Evolutionary conservation across 129 eudicot genomes (phyloP).

Genomic region (Centaurea solstitialis): DNA sequence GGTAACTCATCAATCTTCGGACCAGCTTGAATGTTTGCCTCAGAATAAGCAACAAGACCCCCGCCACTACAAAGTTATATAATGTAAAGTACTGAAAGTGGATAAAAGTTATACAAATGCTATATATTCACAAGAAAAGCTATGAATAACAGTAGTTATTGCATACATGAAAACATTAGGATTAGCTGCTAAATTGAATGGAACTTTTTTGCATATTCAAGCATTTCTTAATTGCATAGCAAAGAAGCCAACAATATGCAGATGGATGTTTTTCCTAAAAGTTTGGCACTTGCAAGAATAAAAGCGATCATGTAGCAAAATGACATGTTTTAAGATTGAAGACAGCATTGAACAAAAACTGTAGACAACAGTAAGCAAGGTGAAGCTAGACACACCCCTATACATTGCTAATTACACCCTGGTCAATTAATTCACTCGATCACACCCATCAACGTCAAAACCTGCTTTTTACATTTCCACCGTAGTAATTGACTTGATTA

Average conservation of each 20-base stretch:
- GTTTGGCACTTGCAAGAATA: not conserved
- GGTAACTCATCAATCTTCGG: constrained; percentile 36
- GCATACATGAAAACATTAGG: not conserved
- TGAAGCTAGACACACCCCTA: too few relatives aligned
- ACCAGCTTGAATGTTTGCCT: constrained; percentile 32
- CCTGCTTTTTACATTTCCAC: too few relatives aligned
- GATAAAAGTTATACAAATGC: not conserved
- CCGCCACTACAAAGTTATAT: constrained; percentile 57
- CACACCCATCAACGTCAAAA: too few relatives aligned
- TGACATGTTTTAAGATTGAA: not conserved
- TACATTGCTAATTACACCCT: too few relatives aligned
- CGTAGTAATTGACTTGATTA: too few relatives aligned
- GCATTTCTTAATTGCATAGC: not conserved
- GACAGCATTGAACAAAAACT: not conserved
- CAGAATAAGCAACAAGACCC: constrained; percentile 70
- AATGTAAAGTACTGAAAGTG: not conserved
- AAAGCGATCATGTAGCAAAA: not conserved
- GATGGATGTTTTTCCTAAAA: not conserved
- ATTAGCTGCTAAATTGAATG: not conserved
- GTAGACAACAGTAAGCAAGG: not conserved
- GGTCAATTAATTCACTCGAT: too few relatives aligned
- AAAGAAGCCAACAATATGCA: not conserved
- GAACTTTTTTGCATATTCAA: not conserved
- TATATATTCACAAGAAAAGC: not conserved
- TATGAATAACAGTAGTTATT: not conserved